A percentile compares a stretch with the other conserved stretches of the same genome.
Evolutionary conservation across 2,329 filamentous ascomycete species (phyloP).

Genomic region (Aspergillus glaucus): DNA sequence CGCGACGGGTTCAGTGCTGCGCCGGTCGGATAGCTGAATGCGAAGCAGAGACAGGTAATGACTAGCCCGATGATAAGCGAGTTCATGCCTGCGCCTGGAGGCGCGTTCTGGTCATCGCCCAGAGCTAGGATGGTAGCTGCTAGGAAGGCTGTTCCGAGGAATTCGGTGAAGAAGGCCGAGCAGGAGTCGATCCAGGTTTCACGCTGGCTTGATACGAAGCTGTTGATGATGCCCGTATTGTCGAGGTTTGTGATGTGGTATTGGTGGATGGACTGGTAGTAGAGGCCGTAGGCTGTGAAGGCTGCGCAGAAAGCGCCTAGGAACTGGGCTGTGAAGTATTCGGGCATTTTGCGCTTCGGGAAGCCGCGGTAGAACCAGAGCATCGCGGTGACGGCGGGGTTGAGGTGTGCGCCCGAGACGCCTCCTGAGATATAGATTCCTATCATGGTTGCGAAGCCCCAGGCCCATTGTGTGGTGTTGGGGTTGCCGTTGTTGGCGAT

Average conservation of each 20-base stretch:
- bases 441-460: slow-evolving; percentile 52
- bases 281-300: slow-evolving; percentile 43
- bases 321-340: slow-evolving; percentile 49
- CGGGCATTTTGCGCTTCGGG: slow-evolving; percentile 45
- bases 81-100: slow-evolving; percentile 47
- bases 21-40: slow-evolving; percentile 44
- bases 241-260: slow-evolving; percentile 25
- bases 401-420: slow-evolving; percentile 43
- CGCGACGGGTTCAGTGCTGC: slow-evolving; percentile 45
- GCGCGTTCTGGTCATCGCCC: slow-evolving; percentile 43
- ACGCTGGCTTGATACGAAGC: slow-evolving; percentile 43
- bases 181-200: slow-evolving; percentile 30
- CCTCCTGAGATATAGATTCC: slow-evolving; percentile 45
- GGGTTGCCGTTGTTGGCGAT: slow-evolving; percentile 35
- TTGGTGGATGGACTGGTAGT: slow-evolving; percentile 27
- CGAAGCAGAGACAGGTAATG: slow-evolving; percentile 24
- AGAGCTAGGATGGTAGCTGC: slow-evolving; percentile 39
- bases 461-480: slow-evolving; percentile 41
- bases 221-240: slow-evolving; percentile 26
- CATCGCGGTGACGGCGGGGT: slow-evolving; percentile 40
- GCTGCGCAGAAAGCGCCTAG: slow-evolving; percentile 47
- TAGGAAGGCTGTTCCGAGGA: slow-evolving; percentile 39
- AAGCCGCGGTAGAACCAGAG: slow-evolving; percentile 48
- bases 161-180: slow-evolving; percentile 45
- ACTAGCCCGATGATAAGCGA: slow-evolving; percentile 45